Evolutionary conservation across 2,329 filamentous ascomycete species (phyloP).

Genomic region (Colletotrichum neosansevieriae): DNA sequence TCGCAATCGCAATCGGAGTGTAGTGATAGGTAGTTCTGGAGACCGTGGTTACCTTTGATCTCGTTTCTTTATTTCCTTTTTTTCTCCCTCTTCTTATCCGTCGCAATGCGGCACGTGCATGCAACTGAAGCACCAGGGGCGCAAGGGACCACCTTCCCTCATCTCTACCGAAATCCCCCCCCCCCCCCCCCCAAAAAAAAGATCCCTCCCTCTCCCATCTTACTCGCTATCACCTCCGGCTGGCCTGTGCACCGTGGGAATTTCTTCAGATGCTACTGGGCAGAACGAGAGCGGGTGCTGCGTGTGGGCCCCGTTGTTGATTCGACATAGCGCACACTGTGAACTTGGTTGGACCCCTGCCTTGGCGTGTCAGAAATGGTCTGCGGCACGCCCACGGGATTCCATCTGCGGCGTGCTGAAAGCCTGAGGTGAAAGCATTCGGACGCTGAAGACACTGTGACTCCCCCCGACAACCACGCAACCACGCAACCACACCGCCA

Average conservation of each 20-base stretch:
- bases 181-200: too few relatives aligned
- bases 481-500: too few relatives aligned
- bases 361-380: constrained; percentile 28
- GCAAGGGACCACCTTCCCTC: too few relatives aligned
- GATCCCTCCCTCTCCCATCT: too few relatives aligned
- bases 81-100: too few relatives aligned
- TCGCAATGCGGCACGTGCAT: too few relatives aligned
- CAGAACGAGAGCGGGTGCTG: background rate
- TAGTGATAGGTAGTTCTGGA: too few relatives aligned
- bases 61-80: too few relatives aligned
- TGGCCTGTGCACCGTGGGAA: constrained; percentile 21
- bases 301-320: background rate
- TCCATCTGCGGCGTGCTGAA: background rate
- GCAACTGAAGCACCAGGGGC: too few relatives aligned
- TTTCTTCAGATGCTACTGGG: background rate
- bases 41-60: too few relatives aligned
- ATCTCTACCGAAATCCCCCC: too few relatives aligned
- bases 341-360: constrained; percentile 15
- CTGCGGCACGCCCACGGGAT: background rate
- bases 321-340: background rate
- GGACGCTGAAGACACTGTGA: background rate
- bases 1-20: too few relatives aligned
- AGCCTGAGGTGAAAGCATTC: background rate
- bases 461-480: background rate
- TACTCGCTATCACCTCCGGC: background rate